Evolutionary conservation across 805 yeast genomes (phyloP).

Genomic region (Priceomyces medius): DNA sequence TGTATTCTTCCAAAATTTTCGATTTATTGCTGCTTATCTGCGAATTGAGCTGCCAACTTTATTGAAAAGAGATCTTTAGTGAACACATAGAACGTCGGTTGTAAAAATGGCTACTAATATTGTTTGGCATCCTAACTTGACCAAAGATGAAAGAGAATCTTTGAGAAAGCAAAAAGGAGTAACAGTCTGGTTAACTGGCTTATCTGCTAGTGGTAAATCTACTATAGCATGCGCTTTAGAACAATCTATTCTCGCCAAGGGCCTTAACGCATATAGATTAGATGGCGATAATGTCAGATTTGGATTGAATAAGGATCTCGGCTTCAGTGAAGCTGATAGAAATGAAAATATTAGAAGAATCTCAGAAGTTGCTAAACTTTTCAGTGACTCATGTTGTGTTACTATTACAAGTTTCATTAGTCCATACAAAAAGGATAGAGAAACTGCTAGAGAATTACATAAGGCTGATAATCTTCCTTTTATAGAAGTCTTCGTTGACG

Average conservation of each 20-base stretch:
- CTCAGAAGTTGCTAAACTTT: conserved; percentile 88
- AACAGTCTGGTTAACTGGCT: conserved; percentile 93
- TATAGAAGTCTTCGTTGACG: conserved; percentile 89
- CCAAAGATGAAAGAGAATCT: conserved; percentile 73
- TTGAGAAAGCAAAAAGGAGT: conserved; percentile 81
- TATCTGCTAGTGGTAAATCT: conserved; percentile 92
- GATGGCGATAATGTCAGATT: conserved; percentile 95
- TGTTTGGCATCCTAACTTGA: conserved; percentile 92
- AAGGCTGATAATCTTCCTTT: conserved; percentile 73
- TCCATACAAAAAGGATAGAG: conserved; percentile 85
- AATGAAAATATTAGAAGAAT: conserved; percentile 94
- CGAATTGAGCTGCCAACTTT: not conserved
- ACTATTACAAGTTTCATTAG: conserved; percentile 91
- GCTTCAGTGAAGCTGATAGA: conserved; percentile 87
- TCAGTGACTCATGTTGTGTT: conserved; percentile 88
- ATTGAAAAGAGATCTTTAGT: not conserved
- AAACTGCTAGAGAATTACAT: conserved; percentile 82
- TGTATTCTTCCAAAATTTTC: conserved; percentile 3
- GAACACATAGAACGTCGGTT: not conserved
- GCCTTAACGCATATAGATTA: conserved; percentile 76
- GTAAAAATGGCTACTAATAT: conserved; percentile 84
- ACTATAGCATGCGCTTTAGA: conserved; percentile 95
- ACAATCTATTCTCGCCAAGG: conserved; percentile 68
- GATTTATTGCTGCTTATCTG: not conserved
- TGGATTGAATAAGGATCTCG: conserved; percentile 92